Base-by-base conservation (phyloP, 1,284 basidiomycete species). In the Sporisorium graminicola region DNA sequence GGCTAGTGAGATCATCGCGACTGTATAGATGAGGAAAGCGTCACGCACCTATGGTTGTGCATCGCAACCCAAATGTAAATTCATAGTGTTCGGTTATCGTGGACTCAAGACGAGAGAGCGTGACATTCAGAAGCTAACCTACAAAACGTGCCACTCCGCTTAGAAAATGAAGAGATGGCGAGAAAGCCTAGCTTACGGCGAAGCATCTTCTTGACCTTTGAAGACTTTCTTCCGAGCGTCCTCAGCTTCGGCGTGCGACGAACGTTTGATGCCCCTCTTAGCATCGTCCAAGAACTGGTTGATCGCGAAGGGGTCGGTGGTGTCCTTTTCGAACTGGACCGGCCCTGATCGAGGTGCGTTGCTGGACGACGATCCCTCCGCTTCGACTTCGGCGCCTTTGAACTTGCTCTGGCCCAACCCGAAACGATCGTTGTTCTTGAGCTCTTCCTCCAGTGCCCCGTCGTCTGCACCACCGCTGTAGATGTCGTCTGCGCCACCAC, bases 251-350 rank as follows among this genome's bases (percentile, higher is more conserved):
- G 65, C 20, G 1, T 58, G 66, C 12, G 68, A 67, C 8, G 68
- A 67, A 7, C 78, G 71, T 87, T 98, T 98, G 85, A 91, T 92
- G 6, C 95, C 95, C 22, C 92, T 91, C 89, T 95, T 98, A 14
- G 96, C 97, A 84, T 95, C 94, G 84, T 98, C 94, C 88, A 99
- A 89, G 89, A 99, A 99, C 86, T 97, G 92, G 86, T 97, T 93
- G 78, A 99, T 90, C 76, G 96, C 95, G 85, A 99, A 99, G n/a
- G 98, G 95, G 89, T 99, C 97, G 8, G 86, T 90, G 1, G 92
- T 91, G 83, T 99, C 97, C 88, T 98, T 98, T 88, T 99, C 97
- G 83, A 99, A 99, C 85, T 98, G 94, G 33, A 99, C 97, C n/a
- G 97, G 97, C 0, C 97, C 70, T n/a, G 62, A 52, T 42, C 72